A percentile compares a stretch with the other conserved stretches of the same genome.
Evolutionary conservation across 1,284 basidiomycete genomes (phyloP).

Genomic region (Pseudozyma tsukubaensis): DNA sequence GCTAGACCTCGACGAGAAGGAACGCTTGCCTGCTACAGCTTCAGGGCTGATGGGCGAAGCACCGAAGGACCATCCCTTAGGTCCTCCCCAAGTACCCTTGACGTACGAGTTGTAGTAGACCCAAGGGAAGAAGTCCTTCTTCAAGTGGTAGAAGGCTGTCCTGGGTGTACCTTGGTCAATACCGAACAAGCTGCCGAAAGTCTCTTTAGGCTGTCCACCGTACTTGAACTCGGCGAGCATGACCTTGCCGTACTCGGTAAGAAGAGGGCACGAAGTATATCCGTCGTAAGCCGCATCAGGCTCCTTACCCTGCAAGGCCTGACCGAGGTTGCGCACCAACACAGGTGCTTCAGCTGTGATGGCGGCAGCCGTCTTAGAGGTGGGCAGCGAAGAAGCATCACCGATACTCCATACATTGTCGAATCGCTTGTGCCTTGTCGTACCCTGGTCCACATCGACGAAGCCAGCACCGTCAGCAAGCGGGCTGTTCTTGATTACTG

Average conservation of each 20-base stretch:
- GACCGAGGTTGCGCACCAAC: slow-evolving; percentile 82
- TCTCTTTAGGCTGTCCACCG: slow-evolving; percentile 85
- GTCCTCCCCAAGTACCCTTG: slow-evolving; percentile 71
- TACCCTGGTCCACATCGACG: slow-evolving; percentile 83
- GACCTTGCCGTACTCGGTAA: slow-evolving; percentile 86
- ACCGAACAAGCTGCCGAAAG: slow-evolving; percentile 67
- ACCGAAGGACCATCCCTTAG: slow-evolving; percentile 54
- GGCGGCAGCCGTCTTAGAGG: slow-evolving; percentile 95
- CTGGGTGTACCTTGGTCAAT: slow-evolving; percentile 61
- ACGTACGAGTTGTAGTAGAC: slow-evolving; percentile 89
- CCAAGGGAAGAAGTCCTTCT: slow-evolving; percentile 90
- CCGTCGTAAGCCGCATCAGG: slow-evolving; percentile 63
- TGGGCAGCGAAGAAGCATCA: slow-evolving; percentile 89
- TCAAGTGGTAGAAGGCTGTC: slow-evolving; percentile 88
- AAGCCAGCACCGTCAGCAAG: slow-evolving; percentile 73
- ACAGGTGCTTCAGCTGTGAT: slow-evolving; percentile 93
- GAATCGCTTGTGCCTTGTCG: slow-evolving; percentile 83
- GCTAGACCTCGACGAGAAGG: slow-evolving; percentile 16
- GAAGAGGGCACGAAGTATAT: slow-evolving; percentile 66
- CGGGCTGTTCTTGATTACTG: slow-evolving; percentile 78
- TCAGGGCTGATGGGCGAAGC: slow-evolving; percentile 32
- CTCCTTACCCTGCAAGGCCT: slow-evolving; percentile 45
- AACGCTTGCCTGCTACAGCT: slow-evolving; percentile 35
- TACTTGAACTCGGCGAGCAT: slow-evolving; percentile 89
- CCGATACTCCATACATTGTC: slow-evolving; percentile 89